Evolutionary conservation across 148 eudicot genomes (phyloP).

Genomic region (Rhododendron kiyosumense): DNA sequence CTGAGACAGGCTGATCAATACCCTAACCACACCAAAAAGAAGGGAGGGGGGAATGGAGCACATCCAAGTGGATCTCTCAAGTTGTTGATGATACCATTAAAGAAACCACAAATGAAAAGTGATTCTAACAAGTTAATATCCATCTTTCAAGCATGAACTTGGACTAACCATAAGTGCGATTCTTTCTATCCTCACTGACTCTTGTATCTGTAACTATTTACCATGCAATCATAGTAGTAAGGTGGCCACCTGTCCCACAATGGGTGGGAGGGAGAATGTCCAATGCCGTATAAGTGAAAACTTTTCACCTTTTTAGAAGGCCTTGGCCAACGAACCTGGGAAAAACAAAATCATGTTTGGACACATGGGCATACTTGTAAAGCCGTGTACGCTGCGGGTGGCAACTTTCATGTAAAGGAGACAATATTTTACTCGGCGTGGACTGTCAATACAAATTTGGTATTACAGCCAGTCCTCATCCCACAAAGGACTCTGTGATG

Average conservation of each 20-base stretch:
- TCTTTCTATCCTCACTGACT: neutral
- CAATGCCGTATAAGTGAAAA: neutral
- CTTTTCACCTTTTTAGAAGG: neutral
- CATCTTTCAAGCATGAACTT: neutral
- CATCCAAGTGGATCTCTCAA: neutral
- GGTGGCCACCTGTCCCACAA: neutral
- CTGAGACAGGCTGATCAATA: neutral
- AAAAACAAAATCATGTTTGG: neutral
- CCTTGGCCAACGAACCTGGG: neutral
- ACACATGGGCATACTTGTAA: neutral
- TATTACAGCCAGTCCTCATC: neutral
- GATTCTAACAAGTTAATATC: neutral
- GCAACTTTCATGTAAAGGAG: neutral
- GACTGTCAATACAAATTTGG: neutral
- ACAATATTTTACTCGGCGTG: neutral
- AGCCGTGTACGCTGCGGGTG: neutral
- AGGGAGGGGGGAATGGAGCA: neutral
- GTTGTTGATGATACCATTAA: neutral
- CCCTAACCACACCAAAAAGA: neutral
- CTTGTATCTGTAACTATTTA: neutral
- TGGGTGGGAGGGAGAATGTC: neutral
- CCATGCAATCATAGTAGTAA: neutral
- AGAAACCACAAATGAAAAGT: neutral
- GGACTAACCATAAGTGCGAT: neutral
- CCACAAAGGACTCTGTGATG: neutral